phyloP scores from a whole-genome alignment of 257 asterid species.

The Solanum tacnaense region DNA sequence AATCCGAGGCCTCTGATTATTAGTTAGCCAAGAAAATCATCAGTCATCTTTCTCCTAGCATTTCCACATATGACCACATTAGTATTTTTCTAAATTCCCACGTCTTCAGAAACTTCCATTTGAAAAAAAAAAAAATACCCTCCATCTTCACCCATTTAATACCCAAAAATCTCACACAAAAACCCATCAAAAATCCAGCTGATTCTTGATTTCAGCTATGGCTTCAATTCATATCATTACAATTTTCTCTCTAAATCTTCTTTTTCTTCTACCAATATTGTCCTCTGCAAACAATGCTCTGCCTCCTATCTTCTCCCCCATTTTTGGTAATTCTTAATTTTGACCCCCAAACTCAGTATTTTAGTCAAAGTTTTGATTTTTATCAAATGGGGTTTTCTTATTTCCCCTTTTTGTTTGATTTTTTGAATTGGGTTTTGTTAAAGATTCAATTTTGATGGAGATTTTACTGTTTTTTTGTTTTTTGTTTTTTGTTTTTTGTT shows the following conservation, averaged over 20 bases:
- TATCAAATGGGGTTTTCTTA: not conserved
- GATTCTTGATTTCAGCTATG: slow-evolving; percentile 16
- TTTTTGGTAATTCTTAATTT: slow-evolving; percentile 19
- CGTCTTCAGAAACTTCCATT: not conserved
- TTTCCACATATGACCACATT: not conserved
- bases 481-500: no score
- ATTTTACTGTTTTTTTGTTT: not conserved
- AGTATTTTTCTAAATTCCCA: not conserved
- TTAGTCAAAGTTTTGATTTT: not conserved
- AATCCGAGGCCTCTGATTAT: no score
- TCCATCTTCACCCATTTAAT: slow-evolving; percentile 1
- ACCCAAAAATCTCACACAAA: not conserved
- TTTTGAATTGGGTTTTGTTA: not conserved
- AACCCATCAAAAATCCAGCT: not conserved
- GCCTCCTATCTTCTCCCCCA: slow-evolving; percentile 28
- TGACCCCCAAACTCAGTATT: not conserved
- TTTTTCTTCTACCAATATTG: slow-evolving; percentile 9
- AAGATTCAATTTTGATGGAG: not conserved
- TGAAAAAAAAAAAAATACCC: not conserved
- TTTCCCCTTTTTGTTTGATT: not conserved
- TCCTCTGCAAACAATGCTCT: slow-evolving; percentile 16
- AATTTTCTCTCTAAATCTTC: slow-evolving; percentile 18
- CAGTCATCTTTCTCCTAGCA: not conserved
- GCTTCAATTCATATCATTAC: slow-evolving; percentile 13
- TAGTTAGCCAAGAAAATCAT: no score